Base-by-base conservation (phyloP, 345 rosid genomes). In the Lepidium africanum region DNA sequence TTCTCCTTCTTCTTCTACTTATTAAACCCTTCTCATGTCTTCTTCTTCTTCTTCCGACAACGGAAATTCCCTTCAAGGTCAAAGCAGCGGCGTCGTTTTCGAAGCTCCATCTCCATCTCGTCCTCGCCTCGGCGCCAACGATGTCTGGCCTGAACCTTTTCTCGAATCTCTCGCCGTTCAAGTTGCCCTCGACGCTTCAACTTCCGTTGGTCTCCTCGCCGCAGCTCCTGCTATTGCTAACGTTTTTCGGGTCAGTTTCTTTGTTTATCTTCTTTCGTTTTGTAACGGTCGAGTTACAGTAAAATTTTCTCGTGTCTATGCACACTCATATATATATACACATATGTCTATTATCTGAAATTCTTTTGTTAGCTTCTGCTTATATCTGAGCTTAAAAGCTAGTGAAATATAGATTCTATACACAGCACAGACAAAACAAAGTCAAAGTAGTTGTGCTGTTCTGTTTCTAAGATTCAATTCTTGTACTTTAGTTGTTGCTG, bases 111-210 rank as follows among this genome's bases (percentile, higher is more conserved):
- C 96, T 2, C 81, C 87, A 0, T 77, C 84, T 41, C 66, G 83
- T 9, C 84, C 86, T 32, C 86, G 78, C 11, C 85, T 82, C 32
- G 80, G 75, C 32, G 63, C 50, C 41, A 84, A 79, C 72, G 98
- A 90, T 14, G 83, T 83, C 6, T 94, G 99, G 99, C 99, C 97
- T 0, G 96, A 89, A 60, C 97, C 91, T 59, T 87, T 94, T 53
- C 73, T 94, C 12, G 99, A 94, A 73, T 88, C 92, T 37, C 88
- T 94, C 14, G 96, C 96, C 14, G 60, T 77, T 47, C 95, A 81
- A 23, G 94, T 86, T 7, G 97, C 97, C 65, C 60, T 73, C 42
- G 84, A 86, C 32, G 91, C 87, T 54, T 74, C 85, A 53, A 83
- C 76, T 55, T 58, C 83, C 1, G 2, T 11, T 7, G 91, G 99